phyloP scores from a whole-genome alignment of 2,329 filamentous ascomycete genomes.

The Hymenoscyphus scutula region DNA sequence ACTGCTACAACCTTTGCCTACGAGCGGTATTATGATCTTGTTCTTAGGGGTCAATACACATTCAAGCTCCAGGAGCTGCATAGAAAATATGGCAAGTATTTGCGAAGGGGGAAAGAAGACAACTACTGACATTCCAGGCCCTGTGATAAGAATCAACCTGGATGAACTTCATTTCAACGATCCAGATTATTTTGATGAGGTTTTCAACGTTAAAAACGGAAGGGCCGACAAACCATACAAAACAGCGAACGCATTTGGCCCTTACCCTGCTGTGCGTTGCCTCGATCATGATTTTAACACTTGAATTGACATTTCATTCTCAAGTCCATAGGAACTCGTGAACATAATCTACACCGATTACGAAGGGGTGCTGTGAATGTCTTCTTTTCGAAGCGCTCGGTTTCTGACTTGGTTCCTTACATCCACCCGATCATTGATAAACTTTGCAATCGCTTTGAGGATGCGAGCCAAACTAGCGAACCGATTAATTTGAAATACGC shows the following conservation, averaged over 20 bases:
- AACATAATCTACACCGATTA: neutral
- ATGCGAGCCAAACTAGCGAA: neutral
- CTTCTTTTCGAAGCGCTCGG: constrained; percentile 7
- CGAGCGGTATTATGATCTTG: constrained; percentile 3
- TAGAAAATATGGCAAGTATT: constrained; percentile 27
- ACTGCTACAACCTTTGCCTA: neutral
- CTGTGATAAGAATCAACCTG: constrained; percentile 36
- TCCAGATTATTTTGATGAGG: constrained; percentile 38
- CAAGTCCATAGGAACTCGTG: neutral
- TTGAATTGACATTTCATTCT: neutral
- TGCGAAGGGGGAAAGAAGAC: too few relatives aligned
- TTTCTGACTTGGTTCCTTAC: constrained; percentile 3
- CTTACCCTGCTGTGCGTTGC: neutral
- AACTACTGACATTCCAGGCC: constrained; percentile 35
- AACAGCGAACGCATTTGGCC: neutral
- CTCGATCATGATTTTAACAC: constrained; percentile 18
- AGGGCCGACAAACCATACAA: neutral
- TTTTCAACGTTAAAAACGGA: constrained; percentile 32
- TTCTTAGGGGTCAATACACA: constrained; percentile 11
- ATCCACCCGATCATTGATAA: constrained; percentile 7
- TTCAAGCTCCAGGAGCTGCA: constrained; percentile 29
- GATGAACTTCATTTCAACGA: constrained; percentile 41
- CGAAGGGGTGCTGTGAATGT: neutral
- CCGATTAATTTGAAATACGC: constrained; percentile 6
- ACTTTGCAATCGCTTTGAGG: constrained; percentile 3